These are phyloP conservation scores for Lentinula edodes DNA, from an alignment of 768 basidiomycete species.

Conservation along the genomic window DNA sequence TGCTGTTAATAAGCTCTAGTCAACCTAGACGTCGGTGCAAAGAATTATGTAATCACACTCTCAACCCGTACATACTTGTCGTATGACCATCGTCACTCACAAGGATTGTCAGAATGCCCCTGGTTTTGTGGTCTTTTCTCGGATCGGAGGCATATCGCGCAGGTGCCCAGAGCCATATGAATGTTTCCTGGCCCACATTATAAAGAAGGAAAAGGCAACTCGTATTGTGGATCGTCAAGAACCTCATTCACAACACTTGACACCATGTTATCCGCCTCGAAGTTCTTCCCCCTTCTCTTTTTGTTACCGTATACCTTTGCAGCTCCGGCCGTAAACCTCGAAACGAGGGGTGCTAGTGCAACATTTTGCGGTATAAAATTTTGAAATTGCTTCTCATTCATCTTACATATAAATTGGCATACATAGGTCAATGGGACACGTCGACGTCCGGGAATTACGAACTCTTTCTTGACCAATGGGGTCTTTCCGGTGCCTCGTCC, in stretches of 20 bases:
- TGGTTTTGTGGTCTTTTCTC: neutral
- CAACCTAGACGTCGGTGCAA: neutral
- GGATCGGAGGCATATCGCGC: neutral
- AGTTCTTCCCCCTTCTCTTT: slow-evolving; percentile 19
- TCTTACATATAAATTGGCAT: neutral
- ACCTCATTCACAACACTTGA: neutral
- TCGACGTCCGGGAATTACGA: slow-evolving; percentile 41
- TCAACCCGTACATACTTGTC: neutral
- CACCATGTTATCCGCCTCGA: slow-evolving; percentile 14
- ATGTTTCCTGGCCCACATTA: neutral
- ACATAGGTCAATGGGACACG: slow-evolving; percentile 46
- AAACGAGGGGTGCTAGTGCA: slow-evolving; percentile 30
- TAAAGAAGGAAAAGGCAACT: neutral
- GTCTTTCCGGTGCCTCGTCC: slow-evolving; percentile 21
- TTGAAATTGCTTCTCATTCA: neutral
- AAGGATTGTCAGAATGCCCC: neutral
- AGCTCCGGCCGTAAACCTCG: slow-evolving; percentile 18
- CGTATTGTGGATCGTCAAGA: neutral
- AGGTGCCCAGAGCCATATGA: neutral
- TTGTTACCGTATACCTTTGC: slow-evolving; percentile 11
- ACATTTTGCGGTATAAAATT: neutral
- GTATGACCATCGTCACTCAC: neutral
- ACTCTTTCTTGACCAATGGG: slow-evolving; percentile 46
- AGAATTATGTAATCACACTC: neutral
- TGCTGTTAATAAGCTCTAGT: no score